Evolutionary conservation across 2,329 filamentous ascomycete genomes (phyloP).

Genomic region (Fusarium algeriense): DNA sequence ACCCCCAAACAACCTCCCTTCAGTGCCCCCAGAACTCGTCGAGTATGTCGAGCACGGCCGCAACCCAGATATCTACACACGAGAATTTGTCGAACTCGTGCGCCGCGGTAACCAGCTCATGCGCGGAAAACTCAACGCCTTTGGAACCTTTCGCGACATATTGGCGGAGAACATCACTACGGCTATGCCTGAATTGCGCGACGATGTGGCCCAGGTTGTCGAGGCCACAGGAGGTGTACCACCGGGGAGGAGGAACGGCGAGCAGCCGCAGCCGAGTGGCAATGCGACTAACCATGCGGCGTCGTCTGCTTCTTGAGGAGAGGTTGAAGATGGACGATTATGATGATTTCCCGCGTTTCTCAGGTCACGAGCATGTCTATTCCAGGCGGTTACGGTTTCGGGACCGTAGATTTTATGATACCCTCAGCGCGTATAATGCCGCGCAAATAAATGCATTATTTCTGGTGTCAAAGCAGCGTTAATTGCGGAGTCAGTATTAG

Average conservation of each 20-base stretch:
- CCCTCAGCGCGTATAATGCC: constrained; percentile 4
- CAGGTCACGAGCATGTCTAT: constrained; percentile 20
- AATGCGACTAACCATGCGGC: constrained; percentile 14
- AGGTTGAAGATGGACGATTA: neutral
- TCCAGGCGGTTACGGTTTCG: neutral
- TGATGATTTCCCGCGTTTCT: constrained; percentile 2
- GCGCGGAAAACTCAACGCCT: constrained; percentile 73
- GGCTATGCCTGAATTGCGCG: constrained; percentile 70
- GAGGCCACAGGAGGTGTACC: constrained; percentile 57
- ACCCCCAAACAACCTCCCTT: constrained; percentile 59
- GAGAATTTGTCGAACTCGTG: constrained; percentile 78
- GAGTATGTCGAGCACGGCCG: constrained; percentile 78
- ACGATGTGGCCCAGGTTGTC: constrained; percentile 65
- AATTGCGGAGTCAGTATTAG: neutral
- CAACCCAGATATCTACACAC: constrained; percentile 80
- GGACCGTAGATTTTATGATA: constrained; percentile 6
- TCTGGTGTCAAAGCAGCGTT: neutral
- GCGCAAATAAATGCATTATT: constrained; percentile 8
- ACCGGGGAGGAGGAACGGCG: constrained; percentile 22
- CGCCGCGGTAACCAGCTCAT: constrained; percentile 75
- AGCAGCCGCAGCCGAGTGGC: constrained; percentile 34
- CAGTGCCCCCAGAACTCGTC: constrained; percentile 72
- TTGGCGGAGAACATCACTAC: constrained; percentile 69
- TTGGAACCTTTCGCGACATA: constrained; percentile 70
- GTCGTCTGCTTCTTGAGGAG: constrained; percentile 15